These are phyloP conservation scores for Scenedesmus sp. DNA, from an alignment of 163 green algal genomes.

Conservation along the genomic window DNA sequence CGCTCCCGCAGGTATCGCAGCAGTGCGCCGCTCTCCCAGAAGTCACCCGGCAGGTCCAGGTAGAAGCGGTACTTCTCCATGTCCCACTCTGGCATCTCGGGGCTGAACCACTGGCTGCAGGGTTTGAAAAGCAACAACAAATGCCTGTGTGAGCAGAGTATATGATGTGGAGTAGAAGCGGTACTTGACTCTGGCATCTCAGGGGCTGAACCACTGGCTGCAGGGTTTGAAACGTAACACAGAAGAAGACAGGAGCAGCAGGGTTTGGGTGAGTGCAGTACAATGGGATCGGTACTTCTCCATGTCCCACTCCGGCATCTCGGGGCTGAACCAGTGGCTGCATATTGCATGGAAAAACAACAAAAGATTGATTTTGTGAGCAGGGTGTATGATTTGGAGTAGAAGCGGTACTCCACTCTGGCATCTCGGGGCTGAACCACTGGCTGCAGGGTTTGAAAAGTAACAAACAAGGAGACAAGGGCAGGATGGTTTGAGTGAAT, in stretches of 20 bases:
- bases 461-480: no score
- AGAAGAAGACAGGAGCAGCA: no score
- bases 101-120: conserved; percentile 69
- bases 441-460: conserved; percentile 45
- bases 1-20: conserved; percentile 84
- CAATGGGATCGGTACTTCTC: conserved; percentile 85
- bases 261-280: no score
- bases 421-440: conserved; percentile 23
- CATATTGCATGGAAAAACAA: not conserved
- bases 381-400: no score
- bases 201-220: conserved; percentile 54
- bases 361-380: no score
- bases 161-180: no score
- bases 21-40: conserved; percentile 91
- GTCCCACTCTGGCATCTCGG: conserved; percentile 77
- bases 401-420: not conserved
- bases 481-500: no score
- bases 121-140: not conserved
- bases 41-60: conserved; percentile 76
- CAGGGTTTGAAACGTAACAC: not conserved
- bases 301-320: conserved; percentile 82
- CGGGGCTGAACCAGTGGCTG: conserved; percentile 72
- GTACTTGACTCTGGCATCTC: not conserved
- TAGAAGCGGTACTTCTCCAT: conserved; percentile 87
- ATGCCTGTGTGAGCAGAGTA: no score